phyloP scores from a whole-genome alignment of 805 yeast genomes.

The Saccharomycopsis microspora region DNA sequence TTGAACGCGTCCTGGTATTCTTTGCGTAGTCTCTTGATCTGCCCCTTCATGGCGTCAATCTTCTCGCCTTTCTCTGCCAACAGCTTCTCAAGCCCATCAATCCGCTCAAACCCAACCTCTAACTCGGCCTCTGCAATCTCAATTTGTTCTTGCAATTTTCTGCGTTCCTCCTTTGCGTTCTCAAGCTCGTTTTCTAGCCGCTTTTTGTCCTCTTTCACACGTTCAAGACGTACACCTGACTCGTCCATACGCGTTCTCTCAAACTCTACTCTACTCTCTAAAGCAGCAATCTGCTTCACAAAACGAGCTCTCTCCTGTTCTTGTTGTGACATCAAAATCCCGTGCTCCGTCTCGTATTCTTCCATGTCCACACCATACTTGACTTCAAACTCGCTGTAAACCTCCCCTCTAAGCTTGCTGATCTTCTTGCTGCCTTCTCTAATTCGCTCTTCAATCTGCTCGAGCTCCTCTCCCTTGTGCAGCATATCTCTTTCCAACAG shows the following conservation, averaged over 20 bases:
- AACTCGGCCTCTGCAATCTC: conserved; percentile 31
- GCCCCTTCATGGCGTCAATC: conserved; percentile 38
- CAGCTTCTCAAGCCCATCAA: conserved; percentile 24
- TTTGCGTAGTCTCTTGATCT: conserved; percentile 26
- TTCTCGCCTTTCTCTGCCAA: conserved; percentile 23
- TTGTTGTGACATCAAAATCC: conserved; percentile 41
- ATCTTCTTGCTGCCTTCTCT: conserved; percentile 11
- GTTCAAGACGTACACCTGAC: conserved; percentile 33
- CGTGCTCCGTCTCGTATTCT: conserved; percentile 64
- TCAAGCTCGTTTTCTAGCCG: conserved; percentile 26
- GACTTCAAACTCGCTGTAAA: conserved; percentile 42
- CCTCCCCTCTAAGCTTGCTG: conserved; percentile 20
- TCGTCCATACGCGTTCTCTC: conserved; percentile 50
- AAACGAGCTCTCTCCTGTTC: conserved; percentile 52
- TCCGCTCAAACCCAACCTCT: conserved; percentile 27
- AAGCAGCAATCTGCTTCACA: conserved; percentile 46
- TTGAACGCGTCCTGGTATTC: conserved; percentile 23
- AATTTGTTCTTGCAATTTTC: conserved; percentile 23
- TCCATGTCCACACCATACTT: conserved; percentile 44
- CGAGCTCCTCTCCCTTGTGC: conserved; percentile 17
- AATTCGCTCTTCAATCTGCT: conserved; percentile 13
- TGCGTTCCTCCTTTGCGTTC: conserved; percentile 25
- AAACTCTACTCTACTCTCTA: conserved; percentile 51
- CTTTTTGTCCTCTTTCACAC: conserved; percentile 29
- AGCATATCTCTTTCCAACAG: conserved; percentile 18